Percentiles rank a stretch among this genome's conserved stretches.
These are phyloP conservation scores for Diospyros lotus DNA, from an alignment of 148 eudicot species.

Conservation along the genomic window DNA sequence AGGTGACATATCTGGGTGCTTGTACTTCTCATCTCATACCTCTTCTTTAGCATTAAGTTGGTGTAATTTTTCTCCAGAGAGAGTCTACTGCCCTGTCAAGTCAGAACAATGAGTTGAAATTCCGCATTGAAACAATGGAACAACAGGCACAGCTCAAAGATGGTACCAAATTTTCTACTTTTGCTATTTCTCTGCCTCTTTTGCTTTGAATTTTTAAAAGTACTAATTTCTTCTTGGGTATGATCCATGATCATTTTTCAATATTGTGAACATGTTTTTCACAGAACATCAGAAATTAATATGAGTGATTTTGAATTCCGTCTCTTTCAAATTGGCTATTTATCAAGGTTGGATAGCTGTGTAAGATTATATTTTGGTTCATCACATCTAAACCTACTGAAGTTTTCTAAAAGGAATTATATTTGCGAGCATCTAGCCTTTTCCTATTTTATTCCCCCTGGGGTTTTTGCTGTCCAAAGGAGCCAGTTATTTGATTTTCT, in stretches of 20 bases:
- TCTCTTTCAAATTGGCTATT: not conserved
- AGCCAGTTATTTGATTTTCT: too few relatives aligned
- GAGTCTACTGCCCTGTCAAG: conserved; percentile 25
- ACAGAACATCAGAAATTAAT: not conserved
- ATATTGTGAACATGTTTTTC: not conserved
- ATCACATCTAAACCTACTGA: too few relatives aligned
- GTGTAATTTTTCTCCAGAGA: conserved; percentile 11
- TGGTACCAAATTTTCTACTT: conserved; percentile 21
- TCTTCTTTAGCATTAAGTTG: not conserved
- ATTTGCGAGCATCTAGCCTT: too few relatives aligned
- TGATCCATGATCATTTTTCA: not conserved
- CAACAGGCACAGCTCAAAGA: conserved; percentile 36
- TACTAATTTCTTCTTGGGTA: too few relatives aligned
- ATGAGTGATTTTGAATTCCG: too few relatives aligned
- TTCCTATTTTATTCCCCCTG: too few relatives aligned
- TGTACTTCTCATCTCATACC: not conserved
- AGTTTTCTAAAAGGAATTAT: too few relatives aligned
- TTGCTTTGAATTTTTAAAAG: too few relatives aligned
- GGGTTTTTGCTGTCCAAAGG: too few relatives aligned
- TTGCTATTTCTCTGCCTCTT: not conserved
- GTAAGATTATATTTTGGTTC: not conserved
- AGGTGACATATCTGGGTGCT: conserved; percentile 18
- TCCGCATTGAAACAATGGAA: conserved; percentile 33
- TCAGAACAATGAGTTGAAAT: conserved; percentile 31
- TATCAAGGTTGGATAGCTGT: not conserved